These are phyloP conservation scores for Acrocalymma vagum DNA, from an alignment of 2,329 filamentous ascomycete genomes.

Conservation along the genomic window DNA sequence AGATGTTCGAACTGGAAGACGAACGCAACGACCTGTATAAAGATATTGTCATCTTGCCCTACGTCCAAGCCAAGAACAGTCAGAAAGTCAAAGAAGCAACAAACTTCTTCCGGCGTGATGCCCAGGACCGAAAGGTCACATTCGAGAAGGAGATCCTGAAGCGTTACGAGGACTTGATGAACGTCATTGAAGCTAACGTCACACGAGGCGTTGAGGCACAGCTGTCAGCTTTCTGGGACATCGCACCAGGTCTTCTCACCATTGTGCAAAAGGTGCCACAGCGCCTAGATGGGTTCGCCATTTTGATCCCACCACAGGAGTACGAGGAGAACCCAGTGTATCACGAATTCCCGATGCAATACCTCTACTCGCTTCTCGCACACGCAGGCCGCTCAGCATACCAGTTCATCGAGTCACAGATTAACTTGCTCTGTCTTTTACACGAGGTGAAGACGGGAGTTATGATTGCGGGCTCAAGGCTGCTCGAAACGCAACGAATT, in stretches of 20 bases:
- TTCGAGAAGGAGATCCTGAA: conserved; percentile 77
- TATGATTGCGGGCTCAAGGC: conserved; percentile 72
- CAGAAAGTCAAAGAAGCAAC: conserved; percentile 83
- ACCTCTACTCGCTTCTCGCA: conserved; percentile 83
- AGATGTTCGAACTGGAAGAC: conserved; percentile 83
- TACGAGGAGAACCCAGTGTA: conserved; percentile 88
- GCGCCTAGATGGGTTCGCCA: conserved; percentile 66
- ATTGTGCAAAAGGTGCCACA: conserved; percentile 82
- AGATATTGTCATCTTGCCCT: conserved; percentile 83
- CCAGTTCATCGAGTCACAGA: conserved; percentile 96
- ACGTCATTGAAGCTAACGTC: conserved; percentile 84
- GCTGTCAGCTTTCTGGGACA: conserved; percentile 96
- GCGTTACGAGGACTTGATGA: conserved; percentile 78
- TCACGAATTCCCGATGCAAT: conserved; percentile 82
- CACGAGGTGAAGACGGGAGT: conserved; percentile 89
- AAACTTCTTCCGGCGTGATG: conserved; percentile 84
- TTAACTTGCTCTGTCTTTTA: conserved; percentile 85
- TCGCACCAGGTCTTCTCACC: conserved; percentile 81
- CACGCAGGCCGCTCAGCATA: conserved; percentile 94
- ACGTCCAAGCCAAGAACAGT: conserved; percentile 74
- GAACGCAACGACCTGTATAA: conserved; percentile 89
- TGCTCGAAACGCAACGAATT: conserved; percentile 71
- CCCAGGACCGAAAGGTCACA: conserved; percentile 72
- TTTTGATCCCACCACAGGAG: conserved; percentile 81
- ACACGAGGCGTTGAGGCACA: conserved; percentile 89